These are phyloP conservation scores for Colletotrichum cereale DNA, from an alignment of 2,329 filamentous ascomycete genomes.

Conservation along the genomic window DNA sequence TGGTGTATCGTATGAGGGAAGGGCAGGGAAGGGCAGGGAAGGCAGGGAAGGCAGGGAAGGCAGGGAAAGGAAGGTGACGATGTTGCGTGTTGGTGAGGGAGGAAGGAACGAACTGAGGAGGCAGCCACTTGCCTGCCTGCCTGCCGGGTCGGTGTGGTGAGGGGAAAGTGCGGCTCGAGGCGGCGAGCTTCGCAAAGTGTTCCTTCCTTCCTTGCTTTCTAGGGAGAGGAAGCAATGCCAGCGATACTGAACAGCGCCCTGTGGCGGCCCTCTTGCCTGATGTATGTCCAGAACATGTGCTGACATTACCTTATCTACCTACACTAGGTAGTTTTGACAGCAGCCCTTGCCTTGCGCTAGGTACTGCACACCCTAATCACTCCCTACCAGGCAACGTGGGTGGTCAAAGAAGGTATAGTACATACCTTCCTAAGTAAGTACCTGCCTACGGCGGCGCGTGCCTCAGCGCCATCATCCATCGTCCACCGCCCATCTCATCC, in stretches of 20 bases:
- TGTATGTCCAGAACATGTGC: constrained; percentile 7
- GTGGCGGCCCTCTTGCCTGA: constrained; percentile 10
- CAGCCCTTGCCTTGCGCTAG: constrained; percentile 13
- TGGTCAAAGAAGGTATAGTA: no score
- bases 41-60: neutral
- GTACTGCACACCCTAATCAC: no score
- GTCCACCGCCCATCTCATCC: no score
- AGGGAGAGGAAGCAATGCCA: neutral
- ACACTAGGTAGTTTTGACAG: constrained; percentile 1
- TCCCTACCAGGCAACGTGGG: no score
- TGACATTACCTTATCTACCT: no score
- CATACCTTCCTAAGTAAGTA: neutral
- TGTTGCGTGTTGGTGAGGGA: constrained; percentile 3
- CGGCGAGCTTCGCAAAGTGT: neutral
- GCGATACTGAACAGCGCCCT: neutral
- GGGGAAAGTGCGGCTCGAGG: neutral
- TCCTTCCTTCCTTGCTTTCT: neutral
- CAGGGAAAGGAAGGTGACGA: neutral
- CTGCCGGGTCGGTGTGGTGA: neutral
- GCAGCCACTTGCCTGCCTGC: neutral
- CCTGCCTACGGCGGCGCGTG: neutral
- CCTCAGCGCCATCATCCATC: neutral
- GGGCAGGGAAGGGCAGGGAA: neutral
- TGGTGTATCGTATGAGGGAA: neutral
- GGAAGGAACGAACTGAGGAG: neutral